These are phyloP conservation scores for Sergeia podlipaevii DNA, from an alignment of 208 protist species.

Conservation along the genomic window DNA sequence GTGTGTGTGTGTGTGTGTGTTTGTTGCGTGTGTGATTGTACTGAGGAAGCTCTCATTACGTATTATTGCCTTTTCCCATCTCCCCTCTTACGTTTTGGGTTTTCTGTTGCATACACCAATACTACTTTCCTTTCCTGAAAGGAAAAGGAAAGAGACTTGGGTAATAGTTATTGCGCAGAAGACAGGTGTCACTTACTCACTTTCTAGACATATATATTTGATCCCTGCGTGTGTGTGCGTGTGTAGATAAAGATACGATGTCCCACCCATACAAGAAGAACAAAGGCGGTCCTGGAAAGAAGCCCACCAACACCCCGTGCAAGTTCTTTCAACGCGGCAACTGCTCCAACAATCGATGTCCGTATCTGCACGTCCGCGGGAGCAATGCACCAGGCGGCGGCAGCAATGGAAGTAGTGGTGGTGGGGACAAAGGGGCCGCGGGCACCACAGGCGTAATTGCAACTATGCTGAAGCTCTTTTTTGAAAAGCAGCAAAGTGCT, in stretches of 20 bases:
- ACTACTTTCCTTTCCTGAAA: constrained; percentile 9
- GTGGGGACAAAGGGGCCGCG: background rate
- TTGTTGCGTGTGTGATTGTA: too few relatives aligned
- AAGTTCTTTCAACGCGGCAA: constrained; percentile 66
- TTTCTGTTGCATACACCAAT: constrained; percentile 1
- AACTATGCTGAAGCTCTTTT: constrained; percentile 85
- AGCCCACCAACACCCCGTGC: constrained; percentile 39
- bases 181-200: too few relatives aligned
- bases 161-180: background rate
- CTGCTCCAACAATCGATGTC: constrained; percentile 70
- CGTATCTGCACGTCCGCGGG: constrained; percentile 59
- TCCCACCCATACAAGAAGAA: constrained; percentile 67
- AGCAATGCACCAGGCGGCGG: constrained; percentile 1
- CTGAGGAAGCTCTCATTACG: too few relatives aligned
- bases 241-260: constrained; percentile 19
- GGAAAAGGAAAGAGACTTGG: constrained; percentile 4
- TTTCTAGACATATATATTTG: too few relatives aligned
- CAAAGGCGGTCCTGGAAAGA: constrained; percentile 21
- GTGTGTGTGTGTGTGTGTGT: too few relatives aligned
- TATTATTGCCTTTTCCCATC: background rate
- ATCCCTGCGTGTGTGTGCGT: background rate
- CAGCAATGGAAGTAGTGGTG: constrained; percentile 10
- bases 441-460: constrained; percentile 35
- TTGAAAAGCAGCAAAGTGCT: constrained; percentile 74
- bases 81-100: constrained; percentile 9